These are phyloP conservation scores for Ormosia emarginata DNA, from an alignment of 306 rosid genomes.

Conservation along the genomic window DNA sequence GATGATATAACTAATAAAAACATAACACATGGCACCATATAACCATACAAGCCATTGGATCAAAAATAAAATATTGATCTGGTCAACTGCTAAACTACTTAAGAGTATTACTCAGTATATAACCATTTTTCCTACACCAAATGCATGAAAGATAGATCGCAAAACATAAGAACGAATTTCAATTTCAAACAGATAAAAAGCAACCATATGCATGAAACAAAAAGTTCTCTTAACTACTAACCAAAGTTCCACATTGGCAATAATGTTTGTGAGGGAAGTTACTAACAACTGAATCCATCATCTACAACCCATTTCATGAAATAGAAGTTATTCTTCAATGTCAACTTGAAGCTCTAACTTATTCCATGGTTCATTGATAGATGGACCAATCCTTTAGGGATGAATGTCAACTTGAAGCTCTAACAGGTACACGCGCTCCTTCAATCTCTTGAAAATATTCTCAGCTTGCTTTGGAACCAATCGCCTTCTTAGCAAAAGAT, in stretches of 20 bases:
- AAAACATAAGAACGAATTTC: not conserved
- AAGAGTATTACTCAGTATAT: no score
- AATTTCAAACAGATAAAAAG: not conserved
- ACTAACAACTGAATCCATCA: constrained; percentile 28
- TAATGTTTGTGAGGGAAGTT: constrained; percentile 8
- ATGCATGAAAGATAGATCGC: not conserved
- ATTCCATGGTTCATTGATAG: constrained; percentile 41
- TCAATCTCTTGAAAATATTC: constrained; percentile 18
- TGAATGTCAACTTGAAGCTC: not conserved
- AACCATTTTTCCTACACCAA: not conserved
- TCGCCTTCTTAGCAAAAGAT: constrained; percentile 86
- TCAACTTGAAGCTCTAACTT: constrained; percentile 39
- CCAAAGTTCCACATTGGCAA: not conserved
- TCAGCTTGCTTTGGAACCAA: constrained; percentile 56
- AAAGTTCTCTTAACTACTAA: not conserved
- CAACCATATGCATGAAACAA: constrained; percentile 14
- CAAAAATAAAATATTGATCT: no score
- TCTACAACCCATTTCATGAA: constrained; percentile 44
- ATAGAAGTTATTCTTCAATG: constrained; percentile 31
- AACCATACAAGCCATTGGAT: not conserved
- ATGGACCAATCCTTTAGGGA: constrained; percentile 23
- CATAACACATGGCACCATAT: not conserved
- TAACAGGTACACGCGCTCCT: constrained; percentile 1
- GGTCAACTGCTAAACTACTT: no score
- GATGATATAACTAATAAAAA: no score